Evolutionary conservation across 441 rosid genomes (phyloP), one percentile per base, ranked within the genome.

Genomic region (Adansonia gregorii): DNA sequence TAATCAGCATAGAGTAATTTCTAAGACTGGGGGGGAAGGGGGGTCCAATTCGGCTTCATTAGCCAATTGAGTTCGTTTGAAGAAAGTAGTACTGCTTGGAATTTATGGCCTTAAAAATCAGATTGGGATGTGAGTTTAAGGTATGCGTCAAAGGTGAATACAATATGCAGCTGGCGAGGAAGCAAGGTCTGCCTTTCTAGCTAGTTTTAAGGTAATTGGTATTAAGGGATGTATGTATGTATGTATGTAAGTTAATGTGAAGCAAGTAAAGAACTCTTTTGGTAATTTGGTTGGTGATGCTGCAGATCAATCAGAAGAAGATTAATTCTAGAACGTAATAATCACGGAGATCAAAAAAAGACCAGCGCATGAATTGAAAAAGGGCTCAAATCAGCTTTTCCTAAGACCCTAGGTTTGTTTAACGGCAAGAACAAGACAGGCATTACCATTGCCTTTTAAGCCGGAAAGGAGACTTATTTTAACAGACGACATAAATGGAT

Each of bases 381-480:
- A 20, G 58, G 45, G 12, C 27, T 52, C 20, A 71, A 51, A 31
- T 52, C 61, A 31, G 61, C 17, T 72, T 72, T 69, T 65, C 65
- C 52, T 20, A 72, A 72, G 43, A 14, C 24, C 10, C 48, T 64
- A 65, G 41, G 69, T n/a, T 72, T 54, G 61, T 51, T 54, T 31
- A 17, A 72, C 24, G 58, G 46, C 24, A 27, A 73, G 17, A 58
- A 7, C 51, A 43, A 59, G 66, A 73, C 35, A 61, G 22, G 17
- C 24, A 51, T 7, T 49, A 22, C 20, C 20, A 61, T 61, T 43
- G 31, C 15, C 70, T 61, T 61, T 74, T 45, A 31, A 74, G 59
- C 59, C 68, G 70, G 48, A 61, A 74, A 63, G 58, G 49, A 15
- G 59, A 15, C 4, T 14, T 6, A 7, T 48, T 74, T 72, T 22